Conservation (phyloP, 2,329 filamentous ascomycete species). For the Penicillium sclerotigenum region DNA sequence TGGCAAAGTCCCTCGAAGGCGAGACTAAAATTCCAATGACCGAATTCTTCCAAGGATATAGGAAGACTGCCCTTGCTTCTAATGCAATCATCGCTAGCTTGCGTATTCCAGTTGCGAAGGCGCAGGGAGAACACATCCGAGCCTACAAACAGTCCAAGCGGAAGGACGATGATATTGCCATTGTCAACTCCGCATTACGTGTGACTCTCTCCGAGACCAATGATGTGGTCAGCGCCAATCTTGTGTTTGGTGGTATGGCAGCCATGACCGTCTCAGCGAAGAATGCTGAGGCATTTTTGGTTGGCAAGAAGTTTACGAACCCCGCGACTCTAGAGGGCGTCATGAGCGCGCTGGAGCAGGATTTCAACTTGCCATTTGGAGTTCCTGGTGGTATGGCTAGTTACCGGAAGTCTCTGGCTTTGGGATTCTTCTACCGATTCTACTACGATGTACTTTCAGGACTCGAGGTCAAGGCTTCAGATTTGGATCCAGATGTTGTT, state of each 20-base stretch:
- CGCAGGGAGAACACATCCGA: conserved; percentile 77
- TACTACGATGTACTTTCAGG: conserved; percentile 80
- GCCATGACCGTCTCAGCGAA: conserved; percentile 85
- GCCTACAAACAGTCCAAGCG: conserved; percentile 96
- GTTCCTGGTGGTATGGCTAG: conserved; percentile 98
- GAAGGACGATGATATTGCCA: conserved; percentile 97
- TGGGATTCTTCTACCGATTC: conserved; percentile 96
- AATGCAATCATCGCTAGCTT: conserved; percentile 85
- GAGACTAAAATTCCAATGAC: conserved; percentile 87
- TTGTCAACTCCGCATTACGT: conserved; percentile 83
- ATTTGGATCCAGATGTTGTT: conserved; percentile 70
- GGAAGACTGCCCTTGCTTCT: conserved; percentile 73
- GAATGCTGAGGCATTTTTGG: conserved; percentile 68
- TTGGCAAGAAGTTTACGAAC: conserved; percentile 76
- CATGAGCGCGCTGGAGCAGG: conserved; percentile 83
- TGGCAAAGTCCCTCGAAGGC: conserved; percentile 71
- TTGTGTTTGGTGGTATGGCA: conserved; percentile 95
- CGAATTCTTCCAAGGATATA: conserved; percentile 88
- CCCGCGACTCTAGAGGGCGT: conserved; percentile 80
- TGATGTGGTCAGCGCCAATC: conserved; percentile 67
- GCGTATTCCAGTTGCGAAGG: conserved; percentile 72
- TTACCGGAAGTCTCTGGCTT: conserved; percentile 83
- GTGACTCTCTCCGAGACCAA: conserved; percentile 68
- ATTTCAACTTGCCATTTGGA: conserved; percentile 84
- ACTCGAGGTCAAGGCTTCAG: conserved; percentile 47